A percentile compares a stretch with the other conserved stretches of the same genome.
phyloP scores from a whole-genome alignment of 257 asterid species.

The Phtheirospermum japonicum region DNA sequence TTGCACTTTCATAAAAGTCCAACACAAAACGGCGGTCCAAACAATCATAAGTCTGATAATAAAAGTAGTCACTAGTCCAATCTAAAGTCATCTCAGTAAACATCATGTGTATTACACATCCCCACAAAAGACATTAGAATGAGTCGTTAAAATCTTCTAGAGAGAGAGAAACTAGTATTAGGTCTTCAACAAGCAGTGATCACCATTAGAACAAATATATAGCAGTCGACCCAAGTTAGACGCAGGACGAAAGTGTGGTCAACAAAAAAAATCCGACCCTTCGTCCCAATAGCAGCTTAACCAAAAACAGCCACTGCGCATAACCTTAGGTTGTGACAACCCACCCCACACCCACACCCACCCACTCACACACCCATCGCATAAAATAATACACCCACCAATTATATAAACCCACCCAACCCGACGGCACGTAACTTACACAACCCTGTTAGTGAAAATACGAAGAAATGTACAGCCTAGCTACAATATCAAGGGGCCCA shows the following conservation, averaged over 20 bases:
- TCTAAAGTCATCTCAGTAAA: no score
- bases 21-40: neutral
- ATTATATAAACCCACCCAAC: neutral
- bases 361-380: no score
- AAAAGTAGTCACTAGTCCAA: no score
- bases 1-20: neutral
- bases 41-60: neutral
- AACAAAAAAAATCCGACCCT: conserved; percentile 30
- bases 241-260: conserved; percentile 18
- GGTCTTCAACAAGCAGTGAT: neutral
- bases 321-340: neutral
- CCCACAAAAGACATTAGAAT: no score
- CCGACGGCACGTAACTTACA: neutral
- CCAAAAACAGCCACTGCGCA: conserved; percentile 27
- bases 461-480: conserved; percentile 63
- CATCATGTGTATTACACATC: no score
- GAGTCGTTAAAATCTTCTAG: no score
- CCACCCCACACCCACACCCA: neutral
- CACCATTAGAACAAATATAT: conserved; percentile 4
- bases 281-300: conserved; percentile 22
- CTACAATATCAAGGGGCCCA: conserved; percentile 79
- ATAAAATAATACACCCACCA: neutral
- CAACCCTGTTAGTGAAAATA: conserved; percentile 37
- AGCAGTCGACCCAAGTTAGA: conserved; percentile 7
- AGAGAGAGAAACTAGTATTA: no score